Conservation (phyloP, 2,329 filamentous ascomycete species). For the Fusarium pseudocircinatum region DNA sequence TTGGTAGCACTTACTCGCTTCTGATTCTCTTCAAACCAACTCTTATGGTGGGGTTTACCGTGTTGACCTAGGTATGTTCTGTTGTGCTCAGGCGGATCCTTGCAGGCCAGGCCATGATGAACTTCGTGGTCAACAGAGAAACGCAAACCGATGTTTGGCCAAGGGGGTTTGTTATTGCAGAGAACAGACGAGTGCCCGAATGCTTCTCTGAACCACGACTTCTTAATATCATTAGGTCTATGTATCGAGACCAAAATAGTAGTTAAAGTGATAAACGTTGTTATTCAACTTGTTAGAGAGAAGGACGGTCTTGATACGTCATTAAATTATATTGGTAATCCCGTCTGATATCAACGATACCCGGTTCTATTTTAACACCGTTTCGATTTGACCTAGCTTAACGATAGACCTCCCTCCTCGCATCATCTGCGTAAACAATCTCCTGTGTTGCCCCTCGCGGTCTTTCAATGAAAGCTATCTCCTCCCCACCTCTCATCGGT, state of each 20-base stretch:
- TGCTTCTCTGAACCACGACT: neutral
- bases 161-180: neutral
- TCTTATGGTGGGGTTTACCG: neutral
- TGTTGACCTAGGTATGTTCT: neutral
- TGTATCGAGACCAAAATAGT: neutral
- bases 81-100: neutral
- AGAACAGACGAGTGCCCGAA: neutral
- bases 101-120: neutral
- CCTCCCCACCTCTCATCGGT: conserved; percentile 46
- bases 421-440: conserved; percentile 57
- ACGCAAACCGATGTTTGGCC: neutral
- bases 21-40: neutral
- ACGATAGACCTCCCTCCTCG: conserved; percentile 50
- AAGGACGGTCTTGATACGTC: neutral
- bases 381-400: conserved; percentile 20
- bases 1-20: conserved; percentile 12
- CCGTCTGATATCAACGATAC: neutral
- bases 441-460: conserved; percentile 54
- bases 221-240: neutral
- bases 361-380: neutral
- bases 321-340: conserved; percentile 2
- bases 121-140: neutral
- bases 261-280: neutral
- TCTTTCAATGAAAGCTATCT: conserved; percentile 57
- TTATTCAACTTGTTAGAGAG: neutral